Conservation (phyloP, 1,284 basidiomycete genomes). For the Marasmius fiardii region DNA sequence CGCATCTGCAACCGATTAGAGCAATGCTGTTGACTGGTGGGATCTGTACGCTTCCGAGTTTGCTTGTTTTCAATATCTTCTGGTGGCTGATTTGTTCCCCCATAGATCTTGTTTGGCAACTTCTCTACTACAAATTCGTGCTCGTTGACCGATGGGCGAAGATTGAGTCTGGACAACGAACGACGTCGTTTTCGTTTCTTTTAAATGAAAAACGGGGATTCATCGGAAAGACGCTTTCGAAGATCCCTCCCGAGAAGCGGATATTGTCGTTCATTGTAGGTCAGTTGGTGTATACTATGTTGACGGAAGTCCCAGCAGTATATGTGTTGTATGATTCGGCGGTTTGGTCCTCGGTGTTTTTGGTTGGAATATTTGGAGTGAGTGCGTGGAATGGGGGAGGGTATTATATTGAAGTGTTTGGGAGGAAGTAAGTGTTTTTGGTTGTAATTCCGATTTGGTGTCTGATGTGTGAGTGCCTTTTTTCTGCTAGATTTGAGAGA, state of each 20-base stretch:
- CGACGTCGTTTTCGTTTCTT: constrained; percentile 82
- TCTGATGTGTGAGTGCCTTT: constrained; percentile 9
- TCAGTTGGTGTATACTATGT: constrained; percentile 86
- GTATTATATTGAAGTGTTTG: constrained; percentile 94
- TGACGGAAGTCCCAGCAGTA: constrained; percentile 85
- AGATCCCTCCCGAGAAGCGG: constrained; percentile 58
- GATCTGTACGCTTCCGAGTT: constrained; percentile 54
- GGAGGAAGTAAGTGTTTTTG: constrained; percentile 71
- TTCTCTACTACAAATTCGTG: constrained; percentile 91
- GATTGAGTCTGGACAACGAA: constrained; percentile 83
- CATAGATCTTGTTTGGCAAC: constrained; percentile 88
- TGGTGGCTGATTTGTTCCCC: constrained; percentile 11
- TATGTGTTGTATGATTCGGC: constrained; percentile 78
- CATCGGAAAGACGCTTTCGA: constrained; percentile 70
- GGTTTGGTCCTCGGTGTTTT: constrained; percentile 72
- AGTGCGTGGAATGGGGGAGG: constrained; percentile 85
- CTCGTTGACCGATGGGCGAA: constrained; percentile 81
- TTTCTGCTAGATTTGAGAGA: constrained; percentile 70
- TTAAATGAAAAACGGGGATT: constrained; percentile 82
- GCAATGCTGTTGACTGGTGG: constrained; percentile 68
- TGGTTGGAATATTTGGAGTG: constrained; percentile 76
- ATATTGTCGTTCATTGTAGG: constrained; percentile 80
- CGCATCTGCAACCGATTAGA: constrained; percentile 56
- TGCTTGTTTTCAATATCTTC: constrained; percentile 13
- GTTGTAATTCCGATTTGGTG: constrained; percentile 3